phyloP scores from a whole-genome alignment of 495 filamentous ascomycete species.

The Penicillium taxi region DNA sequence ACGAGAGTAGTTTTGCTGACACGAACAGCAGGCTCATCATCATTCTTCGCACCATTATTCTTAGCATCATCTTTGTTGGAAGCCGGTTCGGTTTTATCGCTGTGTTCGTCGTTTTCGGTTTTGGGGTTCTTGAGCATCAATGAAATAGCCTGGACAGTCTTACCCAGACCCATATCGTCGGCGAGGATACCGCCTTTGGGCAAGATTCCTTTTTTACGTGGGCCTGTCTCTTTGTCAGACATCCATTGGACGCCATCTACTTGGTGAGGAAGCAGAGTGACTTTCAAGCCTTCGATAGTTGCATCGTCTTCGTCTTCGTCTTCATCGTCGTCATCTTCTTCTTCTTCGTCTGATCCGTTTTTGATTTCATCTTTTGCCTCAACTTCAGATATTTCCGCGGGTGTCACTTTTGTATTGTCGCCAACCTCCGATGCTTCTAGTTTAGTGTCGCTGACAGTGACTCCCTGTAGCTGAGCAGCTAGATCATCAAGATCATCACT shows the following conservation, averaged over 20 bases:
- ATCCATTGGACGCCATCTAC: constrained; percentile 91
- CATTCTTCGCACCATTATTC: no score
- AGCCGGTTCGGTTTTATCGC: constrained; percentile 23
- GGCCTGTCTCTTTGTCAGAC: constrained; percentile 76
- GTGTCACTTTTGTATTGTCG: constrained; percentile 11
- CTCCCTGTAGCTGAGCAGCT: constrained; percentile 49
- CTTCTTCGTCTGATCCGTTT: constrained; percentile 21
- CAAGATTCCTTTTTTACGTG: constrained; percentile 58
- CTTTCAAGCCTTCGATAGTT: constrained; percentile 72
- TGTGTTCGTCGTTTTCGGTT: constrained; percentile 44
- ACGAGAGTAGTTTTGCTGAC: constrained; percentile 78
- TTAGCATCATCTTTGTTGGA: constrained; percentile 14
- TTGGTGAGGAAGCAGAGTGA: constrained; percentile 85
- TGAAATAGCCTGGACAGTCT: constrained; percentile 83
- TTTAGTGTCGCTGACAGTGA: constrained; percentile 43
- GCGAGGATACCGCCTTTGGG: constrained; percentile 85
- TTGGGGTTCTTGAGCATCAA: constrained; percentile 77
- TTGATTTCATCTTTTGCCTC: constrained; percentile 9
- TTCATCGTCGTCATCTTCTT: constrained; percentile 44
- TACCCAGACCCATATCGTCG: constrained; percentile 92
- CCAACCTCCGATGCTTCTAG: constrained; percentile 29
- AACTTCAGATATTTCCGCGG: constrained; percentile 2
- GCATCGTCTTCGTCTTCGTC: constrained; percentile 66
- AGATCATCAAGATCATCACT: constrained; percentile 44
- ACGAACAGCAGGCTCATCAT: constrained; percentile 50